Percentiles rank a stretch among this genome's conserved stretches.
phyloP scores from a whole-genome alignment of 1,284 basidiomycete genomes.

The Cryptococcus hybrid region DNA sequence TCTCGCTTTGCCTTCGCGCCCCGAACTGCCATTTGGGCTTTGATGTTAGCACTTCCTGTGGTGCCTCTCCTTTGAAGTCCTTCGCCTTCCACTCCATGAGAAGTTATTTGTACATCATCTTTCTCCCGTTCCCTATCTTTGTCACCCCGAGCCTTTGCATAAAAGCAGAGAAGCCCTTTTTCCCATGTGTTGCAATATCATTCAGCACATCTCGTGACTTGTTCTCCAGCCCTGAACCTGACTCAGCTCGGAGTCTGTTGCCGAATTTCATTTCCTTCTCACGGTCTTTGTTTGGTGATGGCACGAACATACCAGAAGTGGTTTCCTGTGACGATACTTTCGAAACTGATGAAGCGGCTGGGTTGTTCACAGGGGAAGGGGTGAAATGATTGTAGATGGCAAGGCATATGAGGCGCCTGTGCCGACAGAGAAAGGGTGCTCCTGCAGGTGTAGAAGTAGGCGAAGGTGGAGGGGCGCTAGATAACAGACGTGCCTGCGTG shows the following conservation, averaged over 20 bases:
- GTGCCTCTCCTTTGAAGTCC: constrained; percentile 20
- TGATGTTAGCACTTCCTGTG: constrained; percentile 15
- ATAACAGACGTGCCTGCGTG: constrained; percentile 46
- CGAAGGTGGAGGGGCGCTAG: constrained; percentile 31
- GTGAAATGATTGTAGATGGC: constrained; percentile 23
- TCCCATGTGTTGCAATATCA: constrained; percentile 46
- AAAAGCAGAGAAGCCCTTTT: constrained; percentile 47
- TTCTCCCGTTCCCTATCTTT: constrained; percentile 31
- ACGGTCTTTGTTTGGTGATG: constrained; percentile 8
- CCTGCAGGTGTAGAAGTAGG: constrained; percentile 15
- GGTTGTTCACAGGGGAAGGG: constrained; percentile 28
- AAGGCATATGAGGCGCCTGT: constrained; percentile 25
- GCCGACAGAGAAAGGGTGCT: constrained; percentile 21
- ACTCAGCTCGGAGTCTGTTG: constrained; percentile 23
- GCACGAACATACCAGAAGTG: neutral
- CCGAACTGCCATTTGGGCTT: constrained; percentile 56
- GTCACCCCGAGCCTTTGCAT: constrained; percentile 46
- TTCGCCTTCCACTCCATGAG: constrained; percentile 5
- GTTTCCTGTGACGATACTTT: neutral
- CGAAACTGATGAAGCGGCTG: constrained; percentile 5
- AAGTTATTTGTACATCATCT: neutral
- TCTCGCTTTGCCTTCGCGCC: constrained; percentile 80
- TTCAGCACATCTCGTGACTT: constrained; percentile 47
- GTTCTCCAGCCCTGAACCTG: constrained; percentile 23
- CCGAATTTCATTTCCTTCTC: constrained; percentile 7